Evolutionary conservation across 768 basidiomycete species (phyloP).

Genomic region (Kwoniella sp.): DNA sequence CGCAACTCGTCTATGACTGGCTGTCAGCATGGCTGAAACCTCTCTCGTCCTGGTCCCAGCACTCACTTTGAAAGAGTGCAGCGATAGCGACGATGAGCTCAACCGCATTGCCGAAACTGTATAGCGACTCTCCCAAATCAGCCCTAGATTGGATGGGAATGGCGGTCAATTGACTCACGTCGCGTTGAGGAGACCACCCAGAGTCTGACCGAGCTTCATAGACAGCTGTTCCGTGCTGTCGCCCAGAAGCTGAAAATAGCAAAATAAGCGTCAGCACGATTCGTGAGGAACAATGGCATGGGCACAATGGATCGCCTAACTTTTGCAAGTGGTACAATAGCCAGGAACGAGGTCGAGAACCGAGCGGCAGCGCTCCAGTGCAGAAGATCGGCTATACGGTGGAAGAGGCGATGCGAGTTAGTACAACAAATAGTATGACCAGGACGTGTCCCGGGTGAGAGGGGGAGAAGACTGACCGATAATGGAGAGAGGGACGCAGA

Average conservation of each 20-base stretch:
- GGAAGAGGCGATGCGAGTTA: too few species aligned
- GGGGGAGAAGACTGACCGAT: slow-evolving; percentile 60
- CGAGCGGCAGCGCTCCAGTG: slow-evolving; percentile 57
- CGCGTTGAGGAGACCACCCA: slow-evolving; percentile 84
- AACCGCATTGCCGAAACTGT: slow-evolving; percentile 59
- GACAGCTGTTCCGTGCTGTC: slow-evolving; percentile 56
- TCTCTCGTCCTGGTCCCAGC: too few species aligned
- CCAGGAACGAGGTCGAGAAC: slow-evolving; percentile 72
- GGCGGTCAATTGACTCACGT: too few species aligned
- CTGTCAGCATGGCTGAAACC: background rate
- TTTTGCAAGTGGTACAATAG: slow-evolving; percentile 88
- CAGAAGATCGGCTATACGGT: slow-evolving; percentile 42
- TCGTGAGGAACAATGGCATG: background rate
- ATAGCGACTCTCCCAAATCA: background rate
- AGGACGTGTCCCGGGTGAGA: too few species aligned
- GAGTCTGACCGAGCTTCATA: slow-evolving; percentile 74
- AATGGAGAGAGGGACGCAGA: slow-evolving; percentile 75
- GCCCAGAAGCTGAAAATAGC: slow-evolving; percentile 40
- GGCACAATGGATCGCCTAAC: slow-evolving; percentile 56
- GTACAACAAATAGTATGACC: too few species aligned
- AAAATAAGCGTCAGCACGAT: slow-evolving; percentile 3
- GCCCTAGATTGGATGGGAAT: too few species aligned
- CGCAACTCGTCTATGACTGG: slow-evolving; percentile 67
- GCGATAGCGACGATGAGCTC: slow-evolving; percentile 88
- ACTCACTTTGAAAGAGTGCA: slow-evolving; percentile 72